Conservation (phyloP, 2,329 filamentous ascomycete genomes). For the Ophiostoma novo-ulmi region DNA sequence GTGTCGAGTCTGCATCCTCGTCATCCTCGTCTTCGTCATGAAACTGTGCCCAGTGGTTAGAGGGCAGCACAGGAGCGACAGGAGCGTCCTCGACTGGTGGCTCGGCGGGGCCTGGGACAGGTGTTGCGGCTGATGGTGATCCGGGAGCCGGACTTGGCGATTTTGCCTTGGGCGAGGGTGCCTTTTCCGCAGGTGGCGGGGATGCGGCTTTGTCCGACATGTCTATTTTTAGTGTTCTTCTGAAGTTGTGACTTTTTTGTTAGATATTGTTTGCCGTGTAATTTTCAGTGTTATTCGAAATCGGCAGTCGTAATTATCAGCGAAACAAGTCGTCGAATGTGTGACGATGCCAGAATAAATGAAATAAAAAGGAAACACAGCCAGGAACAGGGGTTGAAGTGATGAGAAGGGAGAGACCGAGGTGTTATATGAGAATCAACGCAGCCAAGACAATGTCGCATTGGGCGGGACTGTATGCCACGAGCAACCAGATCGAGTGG, state of each 20-base stretch:
- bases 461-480: not conserved
- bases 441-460: not conserved
- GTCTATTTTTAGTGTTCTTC: not conserved
- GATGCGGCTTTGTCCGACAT: constrained; percentile 9
- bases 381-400: not conserved
- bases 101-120: not conserved
- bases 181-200: constrained; percentile 4
- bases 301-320: not conserved
- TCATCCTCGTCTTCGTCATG: not conserved
- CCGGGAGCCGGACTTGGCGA: not conserved
- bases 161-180: not conserved
- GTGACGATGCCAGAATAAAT: not conserved
- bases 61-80: not conserved
- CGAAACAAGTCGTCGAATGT: not conserved
- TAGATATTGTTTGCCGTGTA: not conserved
- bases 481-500: not conserved
- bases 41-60: constrained; percentile 2
- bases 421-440: constrained; percentile 1
- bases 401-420: not conserved
- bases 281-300: not conserved
- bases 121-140: not conserved
- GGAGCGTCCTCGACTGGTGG: not conserved
- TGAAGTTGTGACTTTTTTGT: not conserved
- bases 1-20: constrained; percentile 20
- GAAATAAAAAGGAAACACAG: not conserved